Evolutionary conservation across 345 rosid genomes (phyloP), one percentile per base, ranked within the genome.

Genomic region (Citrus hindsii): DNA sequence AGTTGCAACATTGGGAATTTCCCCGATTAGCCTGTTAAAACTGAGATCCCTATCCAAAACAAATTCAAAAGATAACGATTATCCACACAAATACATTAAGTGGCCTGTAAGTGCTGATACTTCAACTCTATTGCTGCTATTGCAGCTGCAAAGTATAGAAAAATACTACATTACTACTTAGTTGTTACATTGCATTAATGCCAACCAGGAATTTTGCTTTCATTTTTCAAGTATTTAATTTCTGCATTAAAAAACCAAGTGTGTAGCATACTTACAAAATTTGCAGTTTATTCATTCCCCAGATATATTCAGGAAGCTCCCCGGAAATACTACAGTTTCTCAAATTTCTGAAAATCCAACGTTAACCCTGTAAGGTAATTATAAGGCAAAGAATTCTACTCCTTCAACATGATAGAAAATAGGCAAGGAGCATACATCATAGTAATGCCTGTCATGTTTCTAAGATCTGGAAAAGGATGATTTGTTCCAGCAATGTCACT

Each of bases 281-380:
- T 68, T 74, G 85, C 64, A 88, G 40, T 7, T 46, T 25, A 70
- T 80, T 68, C 73, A 83, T 30, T 28, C 21, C 53, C 87, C 88
- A 70, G 66, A 88, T 21, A 71, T 86, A 86, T 8, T 18, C 12
- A 53, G 89, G 91, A 28, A 88, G 79, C 82, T 82, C 48, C 65
- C 89, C 91, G 16, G 33, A 69, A 67, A 88, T 77, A 53, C 81
- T 82, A 73, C 89, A 88, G 77, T 77, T 86, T 79, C 85, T 85
- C 80, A 88, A 79, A 79, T 83, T 79, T 79, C 91, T 88, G 82
- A 40, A 76, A 55, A 46, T 12, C 21, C n/a, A 75, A 75, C 7
- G 9, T 28, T 2, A 64, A 42, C 24, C 55, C 19, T 16, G 56
- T 74, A 21, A 22, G 69, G 7, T 28, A 42, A 9, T 42, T 40